Conservation (phyloP, 2,329 filamentous ascomycete genomes). For the Fusarium dlaminii region DNA sequence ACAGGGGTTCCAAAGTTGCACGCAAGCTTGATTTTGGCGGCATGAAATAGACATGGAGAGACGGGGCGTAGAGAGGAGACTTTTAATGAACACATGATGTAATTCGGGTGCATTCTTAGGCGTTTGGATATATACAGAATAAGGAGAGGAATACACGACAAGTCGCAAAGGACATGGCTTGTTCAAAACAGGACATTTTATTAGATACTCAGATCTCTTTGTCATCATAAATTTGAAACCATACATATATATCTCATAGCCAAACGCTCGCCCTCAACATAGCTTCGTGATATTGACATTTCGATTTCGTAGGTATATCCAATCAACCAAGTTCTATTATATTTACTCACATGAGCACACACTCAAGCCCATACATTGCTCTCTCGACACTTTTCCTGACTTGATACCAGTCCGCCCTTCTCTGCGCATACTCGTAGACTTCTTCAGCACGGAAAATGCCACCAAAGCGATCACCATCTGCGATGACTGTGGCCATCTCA, state of each 20-base stretch:
- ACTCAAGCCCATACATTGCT: conserved; percentile 97
- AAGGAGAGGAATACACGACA: not conserved
- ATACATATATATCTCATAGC: conserved; percentile 9
- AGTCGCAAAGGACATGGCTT: not conserved
- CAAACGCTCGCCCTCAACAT: conserved; percentile 20
- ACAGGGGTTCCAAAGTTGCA: conserved; percentile 78
- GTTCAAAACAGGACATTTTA: not conserved
- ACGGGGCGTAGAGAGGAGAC: not conserved
- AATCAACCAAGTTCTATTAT: not conserved
- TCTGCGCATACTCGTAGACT: conserved; percentile 95
- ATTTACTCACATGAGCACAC: conserved; percentile 75
- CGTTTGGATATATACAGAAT: conserved; percentile 12
- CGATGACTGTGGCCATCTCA: conserved; percentile 94
- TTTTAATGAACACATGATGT: not conserved
- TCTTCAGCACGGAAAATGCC: conserved; percentile 96
- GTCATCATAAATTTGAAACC: conserved; percentile 22
- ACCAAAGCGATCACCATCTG: conserved; percentile 87
- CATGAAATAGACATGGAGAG: conserved; percentile 38
- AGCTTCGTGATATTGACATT: conserved; percentile 22
- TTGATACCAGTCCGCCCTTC: conserved; percentile 93
- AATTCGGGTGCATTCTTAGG: conserved; percentile 18
- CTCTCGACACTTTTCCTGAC: conserved; percentile 90
- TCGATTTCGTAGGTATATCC: conserved; percentile 16
- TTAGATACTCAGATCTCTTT: conserved; percentile 13
- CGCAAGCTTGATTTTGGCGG: conserved; percentile 81